A percentile compares a stretch with the other conserved stretches of the same genome.
phyloP scores from a whole-genome alignment of 495 filamentous ascomycete species.

The Aspergillus saccharolyticus region DNA sequence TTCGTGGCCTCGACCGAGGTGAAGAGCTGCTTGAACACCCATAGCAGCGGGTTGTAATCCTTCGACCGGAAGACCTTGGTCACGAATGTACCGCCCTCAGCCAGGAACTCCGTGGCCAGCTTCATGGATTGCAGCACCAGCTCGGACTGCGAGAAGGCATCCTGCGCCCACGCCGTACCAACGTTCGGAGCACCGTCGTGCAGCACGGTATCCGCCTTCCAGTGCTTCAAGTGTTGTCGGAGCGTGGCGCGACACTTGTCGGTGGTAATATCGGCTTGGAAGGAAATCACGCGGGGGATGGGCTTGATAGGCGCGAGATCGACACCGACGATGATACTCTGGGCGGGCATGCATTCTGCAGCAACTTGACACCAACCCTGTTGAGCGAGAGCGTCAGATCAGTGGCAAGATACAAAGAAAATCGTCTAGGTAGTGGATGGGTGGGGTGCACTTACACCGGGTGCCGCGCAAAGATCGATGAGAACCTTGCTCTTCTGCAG shows the following conservation, averaged over 20 bases:
- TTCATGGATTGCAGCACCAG: slow-evolving; percentile 88
- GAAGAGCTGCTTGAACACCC: slow-evolving; percentile 98
- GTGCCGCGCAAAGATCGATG: slow-evolving; percentile 94
- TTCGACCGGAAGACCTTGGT: slow-evolving; percentile 98
- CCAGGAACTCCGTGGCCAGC: slow-evolving; percentile 88
- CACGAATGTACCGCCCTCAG: slow-evolving; percentile 87
- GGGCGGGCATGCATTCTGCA: slow-evolving; percentile 86
- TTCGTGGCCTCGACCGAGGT: slow-evolving; percentile 93
- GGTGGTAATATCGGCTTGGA: slow-evolving; percentile 97
- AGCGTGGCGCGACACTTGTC: slow-evolving; percentile 95
- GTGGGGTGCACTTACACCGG: slow-evolving; percentile 60
- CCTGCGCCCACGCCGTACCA: slow-evolving; percentile 96
- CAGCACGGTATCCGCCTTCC: slow-evolving; percentile 96
- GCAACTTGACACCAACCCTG: slow-evolving; percentile 98
- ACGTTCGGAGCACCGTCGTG: slow-evolving; percentile 98
- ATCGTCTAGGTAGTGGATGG: not conserved
- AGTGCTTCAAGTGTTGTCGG: slow-evolving; percentile 84
- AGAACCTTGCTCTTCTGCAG: slow-evolving; percentile 93
- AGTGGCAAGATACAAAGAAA: not conserved
- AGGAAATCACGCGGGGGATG: slow-evolving; percentile 86
- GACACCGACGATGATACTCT: slow-evolving; percentile 88
- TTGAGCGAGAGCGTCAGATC: slow-evolving; percentile 23
- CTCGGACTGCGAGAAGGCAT: slow-evolving; percentile 96
- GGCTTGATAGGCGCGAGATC: slow-evolving; percentile 95
- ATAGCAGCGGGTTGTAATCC: slow-evolving; percentile 91